A percentile compares a stretch with the other conserved stretches of the same genome.
Evolutionary conservation across 352 stramenopile species (phyloP).

Genomic region (Phytophthora podocarpi): DNA sequence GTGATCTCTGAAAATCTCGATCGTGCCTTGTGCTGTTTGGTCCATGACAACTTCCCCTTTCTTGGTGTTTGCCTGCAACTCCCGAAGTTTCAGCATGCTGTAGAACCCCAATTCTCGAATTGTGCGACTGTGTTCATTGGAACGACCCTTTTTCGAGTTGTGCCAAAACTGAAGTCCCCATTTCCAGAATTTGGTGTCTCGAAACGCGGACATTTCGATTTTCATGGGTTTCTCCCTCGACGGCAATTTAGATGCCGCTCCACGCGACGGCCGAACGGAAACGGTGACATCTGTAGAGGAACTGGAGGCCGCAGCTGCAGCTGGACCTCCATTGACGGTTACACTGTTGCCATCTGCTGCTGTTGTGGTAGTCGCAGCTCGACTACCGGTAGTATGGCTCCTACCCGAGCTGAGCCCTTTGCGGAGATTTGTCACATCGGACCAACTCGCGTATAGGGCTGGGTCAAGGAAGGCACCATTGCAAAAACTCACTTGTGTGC

Average conservation of each 20-base stretch:
- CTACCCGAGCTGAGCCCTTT: conserved; percentile 34
- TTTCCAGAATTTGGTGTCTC: conserved; percentile 87
- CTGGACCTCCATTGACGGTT: conserved; percentile 36
- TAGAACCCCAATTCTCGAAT: conserved; percentile 89
- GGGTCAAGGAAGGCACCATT: conserved; percentile 86
- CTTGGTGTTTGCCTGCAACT: conserved; percentile 76
- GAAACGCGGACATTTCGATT: conserved; percentile 80
- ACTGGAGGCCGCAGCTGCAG: conserved; percentile 41
- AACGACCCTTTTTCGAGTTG: conserved; percentile 77
- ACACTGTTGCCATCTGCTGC: conserved; percentile 42
- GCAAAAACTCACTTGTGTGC: conserved; percentile 81
- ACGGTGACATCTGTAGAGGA: conserved; percentile 34
- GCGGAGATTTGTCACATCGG: conserved; percentile 68
- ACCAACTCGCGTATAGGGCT: conserved; percentile 83
- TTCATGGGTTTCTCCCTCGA: conserved; percentile 76
- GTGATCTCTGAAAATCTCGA: conserved; percentile 74
- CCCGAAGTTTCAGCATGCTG: conserved; percentile 84
- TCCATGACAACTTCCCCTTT: conserved; percentile 89
- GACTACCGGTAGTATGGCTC: conserved; percentile 5
- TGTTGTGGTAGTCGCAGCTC: conserved; percentile 18
- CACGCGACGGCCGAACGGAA: conserved; percentile 20
- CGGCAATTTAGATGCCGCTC: conserved; percentile 42
- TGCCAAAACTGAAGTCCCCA: conserved; percentile 87
- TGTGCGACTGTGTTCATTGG: conserved; percentile 79
- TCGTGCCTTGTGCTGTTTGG: conserved; percentile 82